Evolutionary conservation across 2,329 filamentous ascomycete genomes (phyloP).

Genomic region (Phialemoniopsis sp.): DNA sequence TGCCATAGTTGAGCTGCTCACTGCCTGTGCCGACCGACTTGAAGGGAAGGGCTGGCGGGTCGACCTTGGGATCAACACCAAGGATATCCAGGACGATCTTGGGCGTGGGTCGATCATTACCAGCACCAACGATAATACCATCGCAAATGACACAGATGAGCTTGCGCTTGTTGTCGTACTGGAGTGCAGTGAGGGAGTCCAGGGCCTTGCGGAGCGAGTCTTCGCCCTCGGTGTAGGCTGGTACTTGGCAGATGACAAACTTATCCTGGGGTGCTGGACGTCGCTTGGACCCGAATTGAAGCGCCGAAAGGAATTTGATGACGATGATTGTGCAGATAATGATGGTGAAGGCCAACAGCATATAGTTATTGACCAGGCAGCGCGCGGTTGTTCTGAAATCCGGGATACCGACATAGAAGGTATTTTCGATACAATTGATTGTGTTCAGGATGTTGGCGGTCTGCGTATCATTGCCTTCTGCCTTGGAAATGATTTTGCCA

Average conservation of each 20-base stretch:
- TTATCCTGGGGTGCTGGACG: conserved; percentile 91
- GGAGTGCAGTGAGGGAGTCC: conserved; percentile 87
- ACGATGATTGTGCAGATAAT: conserved; percentile 76
- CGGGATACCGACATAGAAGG: conserved; percentile 76
- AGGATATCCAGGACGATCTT: conserved; percentile 98
- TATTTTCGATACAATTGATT: conserved; percentile 75
- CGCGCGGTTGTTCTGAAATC: conserved; percentile 77
- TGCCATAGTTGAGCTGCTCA: conserved; percentile 95
- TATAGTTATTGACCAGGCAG: conserved; percentile 88
- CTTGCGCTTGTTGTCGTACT: conserved; percentile 98
- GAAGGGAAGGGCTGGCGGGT: conserved; percentile 90
- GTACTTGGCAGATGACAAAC: conserved; percentile 97
- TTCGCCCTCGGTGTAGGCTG: conserved; percentile 96
- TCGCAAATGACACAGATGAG: conserved; percentile 95
- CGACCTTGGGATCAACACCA: conserved; percentile 93
- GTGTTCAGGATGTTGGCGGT: conserved; percentile 55
- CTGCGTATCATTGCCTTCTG: conserved; percentile 45
- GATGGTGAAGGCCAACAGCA: conserved; percentile 83
- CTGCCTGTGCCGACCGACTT: conserved; percentile 85
- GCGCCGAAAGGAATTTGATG: conserved; percentile 85
- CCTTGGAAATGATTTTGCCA: conserved; percentile 44
- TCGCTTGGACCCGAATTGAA: conserved; percentile 90
- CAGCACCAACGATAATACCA: conserved; percentile 91
- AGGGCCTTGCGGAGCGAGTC: conserved; percentile 89
- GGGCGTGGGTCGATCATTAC: conserved; percentile 93